Conservation (phyloP, 1,139 yeast species). For the Hemisphaericaspora lyxosophila region DNA sequence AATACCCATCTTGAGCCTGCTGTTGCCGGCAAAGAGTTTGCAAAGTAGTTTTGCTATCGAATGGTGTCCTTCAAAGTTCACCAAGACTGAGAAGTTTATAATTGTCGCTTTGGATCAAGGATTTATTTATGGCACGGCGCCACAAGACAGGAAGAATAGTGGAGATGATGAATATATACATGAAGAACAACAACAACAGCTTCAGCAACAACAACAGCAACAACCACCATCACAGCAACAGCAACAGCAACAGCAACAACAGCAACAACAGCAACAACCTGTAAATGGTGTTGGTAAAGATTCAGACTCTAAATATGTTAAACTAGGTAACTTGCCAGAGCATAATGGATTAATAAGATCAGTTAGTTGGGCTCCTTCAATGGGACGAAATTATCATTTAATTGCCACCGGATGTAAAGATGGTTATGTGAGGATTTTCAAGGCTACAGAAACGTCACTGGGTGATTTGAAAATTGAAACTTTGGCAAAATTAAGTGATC, state of each 20-base stretch:
- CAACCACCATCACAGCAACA: too few species aligned
- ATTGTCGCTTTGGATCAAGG: constrained; percentile 90
- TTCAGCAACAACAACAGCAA: too few species aligned
- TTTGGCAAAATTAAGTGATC: constrained; percentile 57
- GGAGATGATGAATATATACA: constrained; percentile 11
- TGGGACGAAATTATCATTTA: constrained; percentile 86
- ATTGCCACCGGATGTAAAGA: constrained; percentile 96
- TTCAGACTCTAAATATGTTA: constrained; percentile 24
- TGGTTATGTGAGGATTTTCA: constrained; percentile 85
- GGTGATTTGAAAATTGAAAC: constrained; percentile 38
- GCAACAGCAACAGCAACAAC: too few species aligned
- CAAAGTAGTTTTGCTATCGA: constrained; percentile 85
- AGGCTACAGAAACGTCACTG: constrained; percentile 47
- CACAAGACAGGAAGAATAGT: constrained; percentile 9
- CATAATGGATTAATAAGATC: constrained; percentile 86
- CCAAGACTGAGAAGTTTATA: constrained; percentile 69
- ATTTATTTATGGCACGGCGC: constrained; percentile 55
- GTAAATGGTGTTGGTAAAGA: constrained; percentile 5
- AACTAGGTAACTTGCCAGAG: constrained; percentile 56
- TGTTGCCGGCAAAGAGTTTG: constrained; percentile 69
- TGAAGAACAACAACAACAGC: neutral
- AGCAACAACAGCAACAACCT: too few species aligned
- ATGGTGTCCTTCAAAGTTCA: constrained; percentile 92
- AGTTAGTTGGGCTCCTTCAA: constrained; percentile 95
- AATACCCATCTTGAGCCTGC: constrained; percentile 58